phyloP scores from a whole-genome alignment of 495 filamentous ascomycete species.

The Aspergillus diversus region DNA sequence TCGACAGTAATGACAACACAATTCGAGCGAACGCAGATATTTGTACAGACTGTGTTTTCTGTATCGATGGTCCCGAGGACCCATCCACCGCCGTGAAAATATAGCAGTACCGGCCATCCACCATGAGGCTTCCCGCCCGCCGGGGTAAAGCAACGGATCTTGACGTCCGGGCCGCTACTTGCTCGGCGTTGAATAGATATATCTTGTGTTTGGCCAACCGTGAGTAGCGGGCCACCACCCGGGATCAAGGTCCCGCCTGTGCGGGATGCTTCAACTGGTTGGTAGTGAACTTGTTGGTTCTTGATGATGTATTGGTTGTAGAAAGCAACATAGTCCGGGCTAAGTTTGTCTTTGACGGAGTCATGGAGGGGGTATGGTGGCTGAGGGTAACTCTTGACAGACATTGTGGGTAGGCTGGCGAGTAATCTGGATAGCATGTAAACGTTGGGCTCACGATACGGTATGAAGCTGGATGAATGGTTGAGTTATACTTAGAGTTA shows the following conservation, averaged over 20 bases:
- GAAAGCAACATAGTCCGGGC: constrained; percentile 57
- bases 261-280: constrained; percentile 56
- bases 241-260: constrained; percentile 56
- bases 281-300: constrained; percentile 54
- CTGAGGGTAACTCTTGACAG: constrained; percentile 31
- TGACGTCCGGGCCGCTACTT: constrained; percentile 50
- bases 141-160: constrained; percentile 50
- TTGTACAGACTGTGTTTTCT: constrained; percentile 60
- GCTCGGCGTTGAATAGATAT: constrained; percentile 45
- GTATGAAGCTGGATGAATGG: background rate
- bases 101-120: constrained; percentile 61
- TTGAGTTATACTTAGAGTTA: background rate
- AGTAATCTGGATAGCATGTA: background rate
- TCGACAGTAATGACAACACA: constrained; percentile 61
- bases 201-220: constrained; percentile 55
- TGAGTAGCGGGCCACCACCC: constrained; percentile 53
- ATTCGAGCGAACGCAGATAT: constrained; percentile 53
- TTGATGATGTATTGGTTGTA: constrained; percentile 58
- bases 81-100: constrained; percentile 64
- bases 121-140: constrained; percentile 40
- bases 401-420: constrained; percentile 27
- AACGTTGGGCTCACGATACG: background rate
- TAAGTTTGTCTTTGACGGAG: constrained; percentile 47
- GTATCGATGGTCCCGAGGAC: constrained; percentile 61
- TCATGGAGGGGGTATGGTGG: constrained; percentile 61